These are phyloP conservation scores for Penicillium herquei DNA, from an alignment of 495 filamentous ascomycete species.

Conservation along the genomic window DNA sequence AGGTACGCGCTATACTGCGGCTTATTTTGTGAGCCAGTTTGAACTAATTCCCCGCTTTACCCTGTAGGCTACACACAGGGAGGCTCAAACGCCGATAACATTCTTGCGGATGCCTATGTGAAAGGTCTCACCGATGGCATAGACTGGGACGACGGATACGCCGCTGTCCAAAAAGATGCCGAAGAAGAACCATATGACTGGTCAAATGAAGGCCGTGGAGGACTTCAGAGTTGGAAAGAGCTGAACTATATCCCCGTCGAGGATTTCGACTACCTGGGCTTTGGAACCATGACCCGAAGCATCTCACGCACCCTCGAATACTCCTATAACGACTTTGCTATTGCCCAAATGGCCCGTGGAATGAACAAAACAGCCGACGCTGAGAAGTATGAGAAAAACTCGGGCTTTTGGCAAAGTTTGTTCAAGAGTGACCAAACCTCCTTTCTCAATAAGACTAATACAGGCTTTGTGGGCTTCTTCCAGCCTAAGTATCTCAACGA, in stretches of 20 bases:
- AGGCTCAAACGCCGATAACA: constrained; percentile 72
- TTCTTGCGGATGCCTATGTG: constrained; percentile 73
- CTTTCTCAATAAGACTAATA: constrained; percentile 34
- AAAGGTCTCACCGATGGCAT: constrained; percentile 63
- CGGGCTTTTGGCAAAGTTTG: constrained; percentile 66
- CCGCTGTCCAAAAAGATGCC: constrained; percentile 66
- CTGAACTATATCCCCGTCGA: constrained; percentile 66
- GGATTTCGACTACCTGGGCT: constrained; percentile 68
- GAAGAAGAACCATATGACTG: constrained; percentile 67
- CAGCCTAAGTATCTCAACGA: constrained; percentile 60
- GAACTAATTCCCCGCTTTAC: neutral
- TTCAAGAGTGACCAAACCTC: constrained; percentile 59
- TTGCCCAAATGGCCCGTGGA: constrained; percentile 53
- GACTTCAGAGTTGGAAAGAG: constrained; percentile 66
- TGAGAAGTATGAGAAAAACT: constrained; percentile 58
- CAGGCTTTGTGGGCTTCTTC: constrained; percentile 64
- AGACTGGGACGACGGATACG: constrained; percentile 67
- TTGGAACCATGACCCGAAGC: constrained; percentile 68
- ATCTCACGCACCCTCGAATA: constrained; percentile 74
- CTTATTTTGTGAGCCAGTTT: neutral
- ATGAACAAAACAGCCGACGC: constrained; percentile 55
- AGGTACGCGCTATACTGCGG: constrained; percentile 33
- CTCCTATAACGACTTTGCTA: constrained; percentile 66
- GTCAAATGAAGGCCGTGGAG: constrained; percentile 71
- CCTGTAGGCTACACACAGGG: constrained; percentile 57